Evolutionary conservation across 2,329 filamentous ascomycete species (phyloP).

Genomic region (Juglanconis juglandina): DNA sequence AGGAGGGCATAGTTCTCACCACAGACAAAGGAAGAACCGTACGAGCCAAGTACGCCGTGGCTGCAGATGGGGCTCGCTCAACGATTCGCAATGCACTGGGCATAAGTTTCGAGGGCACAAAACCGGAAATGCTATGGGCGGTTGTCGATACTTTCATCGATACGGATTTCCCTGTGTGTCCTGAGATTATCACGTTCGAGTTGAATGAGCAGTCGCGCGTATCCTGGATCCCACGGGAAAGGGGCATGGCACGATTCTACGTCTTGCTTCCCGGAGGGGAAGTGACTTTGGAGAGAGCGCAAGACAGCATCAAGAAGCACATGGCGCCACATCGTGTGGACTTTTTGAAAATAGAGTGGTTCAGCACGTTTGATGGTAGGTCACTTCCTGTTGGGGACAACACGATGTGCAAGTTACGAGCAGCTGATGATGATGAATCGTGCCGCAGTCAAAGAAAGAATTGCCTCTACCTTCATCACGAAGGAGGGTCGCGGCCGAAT

Average conservation of each 20-base stretch:
- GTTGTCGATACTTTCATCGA: constrained; percentile 47
- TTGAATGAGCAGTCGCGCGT: constrained; percentile 42
- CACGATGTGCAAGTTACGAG: neutral
- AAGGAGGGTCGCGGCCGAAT: constrained; percentile 40
- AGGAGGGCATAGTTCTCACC: constrained; percentile 22
- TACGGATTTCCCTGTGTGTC: constrained; percentile 43
- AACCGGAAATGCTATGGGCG: constrained; percentile 48
- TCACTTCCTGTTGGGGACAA: neutral
- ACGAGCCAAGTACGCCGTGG: constrained; percentile 41
- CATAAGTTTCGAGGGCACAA: constrained; percentile 42
- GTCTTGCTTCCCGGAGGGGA: constrained; percentile 42
- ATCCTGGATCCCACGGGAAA: constrained; percentile 46
- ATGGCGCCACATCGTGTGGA: constrained; percentile 40
- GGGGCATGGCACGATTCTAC: constrained; percentile 45
- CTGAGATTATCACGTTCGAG: constrained; percentile 47
- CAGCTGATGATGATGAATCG: constrained; percentile 1
- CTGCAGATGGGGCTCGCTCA: constrained; percentile 51
- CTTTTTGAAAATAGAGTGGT: constrained; percentile 45
- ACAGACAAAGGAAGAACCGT: constrained; percentile 32
- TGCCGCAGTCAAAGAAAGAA: constrained; percentile 37
- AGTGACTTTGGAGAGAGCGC: constrained; percentile 35
- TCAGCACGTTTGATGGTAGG: constrained; percentile 46
- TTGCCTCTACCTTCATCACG: constrained; percentile 37
- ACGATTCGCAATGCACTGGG: constrained; percentile 39
- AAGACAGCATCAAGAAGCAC: constrained; percentile 41